Base-by-base conservation (phyloP, 2,329 filamentous ascomycete genomes). In the Thelonectria rubi region DNA sequence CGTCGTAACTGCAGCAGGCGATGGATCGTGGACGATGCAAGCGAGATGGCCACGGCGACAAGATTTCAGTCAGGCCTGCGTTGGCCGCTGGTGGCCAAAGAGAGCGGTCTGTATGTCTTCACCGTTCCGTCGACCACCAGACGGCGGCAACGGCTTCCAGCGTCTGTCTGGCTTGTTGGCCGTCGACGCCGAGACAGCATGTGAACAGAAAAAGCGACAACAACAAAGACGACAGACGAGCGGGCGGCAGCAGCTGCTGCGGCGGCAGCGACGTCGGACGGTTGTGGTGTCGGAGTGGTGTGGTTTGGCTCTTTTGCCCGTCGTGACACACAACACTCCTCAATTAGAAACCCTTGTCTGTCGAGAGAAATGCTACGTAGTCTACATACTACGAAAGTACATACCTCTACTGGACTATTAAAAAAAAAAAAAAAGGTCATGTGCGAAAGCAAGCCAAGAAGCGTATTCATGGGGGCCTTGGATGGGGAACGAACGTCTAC, bases 211-310 rank as follows among this genome's bases (percentile, higher is more conserved):
- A n/a, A n/a, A n/a, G n/a, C n/a, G n/a, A n/a, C n/a, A n/a, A n/a
- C n/a, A n/a, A n/a, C n/a, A n/a, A n/a, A n/a, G n/a, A n/a, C n/a
- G n/a, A n/a, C n/a, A n/a, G n/a, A n/a, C n/a, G n/a, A n/a, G n/a
- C n/a, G n/a, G n/a, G n/a, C n/a, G n/a, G n/a, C n/a, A n/a, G n/a
- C n/a, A n/a, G n/a, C n/a, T n/a, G n/a, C n/a, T n/a, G n/a, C n/a
- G 0, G 21, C 34, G 26, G 56, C 60, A 61, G 64, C 56, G 58
- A 63, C 59, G 65, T 71, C 67, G 61, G 65, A 70, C 61, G 69
- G 64, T 66, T 50, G 64, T 71, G 69, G 69, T 71, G 69, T 70
- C 65, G 69, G 55, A 54, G 64, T 71, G 69, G 69, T 71, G 67
- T 71, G 69, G 66, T 71, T 65, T 62, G 54, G 52, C 32, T 46